Percentiles rank a stretch among this genome's conserved stretches.
phyloP scores from a whole-genome alignment of 495 filamentous ascomycete species.

The Articulospora tetracladia region DNA sequence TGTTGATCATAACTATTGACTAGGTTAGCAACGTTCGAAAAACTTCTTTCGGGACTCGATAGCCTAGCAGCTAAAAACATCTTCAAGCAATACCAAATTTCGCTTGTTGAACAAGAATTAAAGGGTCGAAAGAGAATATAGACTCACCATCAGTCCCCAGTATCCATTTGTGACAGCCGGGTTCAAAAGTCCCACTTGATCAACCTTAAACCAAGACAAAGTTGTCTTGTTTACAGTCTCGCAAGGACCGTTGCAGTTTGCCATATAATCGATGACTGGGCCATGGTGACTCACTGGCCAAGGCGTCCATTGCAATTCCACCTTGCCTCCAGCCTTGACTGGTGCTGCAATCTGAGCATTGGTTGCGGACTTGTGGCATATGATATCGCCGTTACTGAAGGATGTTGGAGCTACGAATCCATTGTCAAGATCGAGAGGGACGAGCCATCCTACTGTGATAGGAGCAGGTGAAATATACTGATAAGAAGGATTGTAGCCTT shows the following conservation, averaged over 20 bases:
- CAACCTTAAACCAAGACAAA: conserved; percentile 77
- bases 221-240: conserved; percentile 56
- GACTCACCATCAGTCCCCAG: conserved; percentile 50
- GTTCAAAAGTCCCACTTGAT: conserved; percentile 51
- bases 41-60: too few relatives aligned
- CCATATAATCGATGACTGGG: conserved; percentile 72
- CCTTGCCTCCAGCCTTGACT: conserved; percentile 39
- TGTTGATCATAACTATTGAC: conserved; percentile 46
- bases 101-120: too few relatives aligned
- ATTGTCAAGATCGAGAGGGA: conserved; percentile 46
- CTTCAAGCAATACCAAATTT: too few relatives aligned
- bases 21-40: too few relatives aligned
- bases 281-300: conserved; percentile 45
- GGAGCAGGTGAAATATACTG: conserved; percentile 36
- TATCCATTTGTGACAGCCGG: conserved; percentile 36
- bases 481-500: conserved; percentile 36
- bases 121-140: too few relatives aligned
- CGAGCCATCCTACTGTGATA: conserved; percentile 52
- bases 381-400: conserved; percentile 38
- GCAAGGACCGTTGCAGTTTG: conserved; percentile 66
- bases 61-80: too few relatives aligned
- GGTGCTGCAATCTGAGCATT: conserved; percentile 37
- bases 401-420: conserved; percentile 52
- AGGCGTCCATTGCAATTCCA: conserved; percentile 38
- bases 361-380: conserved; percentile 44